Base-by-base conservation (phyloP, 495 filamentous ascomycete species). In the Penicillium canescens region DNA sequence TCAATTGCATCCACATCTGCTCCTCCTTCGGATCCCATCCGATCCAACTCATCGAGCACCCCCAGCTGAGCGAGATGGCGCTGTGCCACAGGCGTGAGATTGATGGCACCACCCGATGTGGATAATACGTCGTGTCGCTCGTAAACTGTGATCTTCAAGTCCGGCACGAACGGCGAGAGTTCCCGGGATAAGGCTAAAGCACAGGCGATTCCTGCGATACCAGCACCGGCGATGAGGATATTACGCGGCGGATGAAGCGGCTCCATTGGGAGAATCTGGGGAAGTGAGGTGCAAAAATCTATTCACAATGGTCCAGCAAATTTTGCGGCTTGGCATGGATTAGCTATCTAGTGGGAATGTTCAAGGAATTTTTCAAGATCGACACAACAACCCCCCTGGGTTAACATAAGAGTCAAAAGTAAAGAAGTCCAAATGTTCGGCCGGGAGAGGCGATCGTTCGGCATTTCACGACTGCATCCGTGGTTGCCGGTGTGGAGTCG, bases 21-120 rank as follows among this genome's bases (percentile, higher is more conserved):
- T 16, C 77, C 77, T 1, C 66, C 66, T 21, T 74, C 68, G 11
- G 72, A 48, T 11, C 81, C 77, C 55, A 75, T 62, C 5, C 67
- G 61, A 39, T 73, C 62, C 46, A 81, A 47, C 48, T 74, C 68
- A 37, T 74, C 60, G 24, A 82, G 64, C 0, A 82, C 78, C 10
- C 80, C 83, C 2, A 87, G 69, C 36, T 73, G 71, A 47, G 82
- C 77, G 3, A 87, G 75, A 55, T 84, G 74, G 6, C 81, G 72
- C 21, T 86, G 73, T 3, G 83, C 82, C 24, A 82, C 81, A 2
- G 84, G 83, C 1, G 83, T 85, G 16, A 87, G 69, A 65, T 85
- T 86, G 48, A 87, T 78, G 10, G 82, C 80, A 23, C 83, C 84
- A 23, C 83, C 84, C 11, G 84, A 79, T 3, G 81, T 81, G 3